Evolutionary conservation across 345 rosid genomes (phyloP), one percentile per base, ranked within the genome.

Genomic region (Raphanus raphanistrum): DNA sequence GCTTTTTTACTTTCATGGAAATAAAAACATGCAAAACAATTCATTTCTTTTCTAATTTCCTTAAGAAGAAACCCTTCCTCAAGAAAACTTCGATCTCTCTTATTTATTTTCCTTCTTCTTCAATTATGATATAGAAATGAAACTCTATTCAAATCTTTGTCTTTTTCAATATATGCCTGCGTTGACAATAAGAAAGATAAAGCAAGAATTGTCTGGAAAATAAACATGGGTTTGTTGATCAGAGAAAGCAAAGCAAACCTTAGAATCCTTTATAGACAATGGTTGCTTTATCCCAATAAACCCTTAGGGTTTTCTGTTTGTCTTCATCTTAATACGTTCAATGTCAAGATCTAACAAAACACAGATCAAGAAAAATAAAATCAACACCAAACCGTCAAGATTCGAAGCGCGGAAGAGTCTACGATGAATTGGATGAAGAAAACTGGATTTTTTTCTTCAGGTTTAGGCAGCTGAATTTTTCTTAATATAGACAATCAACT

Each of bases 11-110:
- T 87, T 57, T 84, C 95, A 1, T 86, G 85, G 35, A 86, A 80
- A 41, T 88, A 85, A 62, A 92, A 95, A 80, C 98, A 95, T 12
- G 89, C 73, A 84, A 89, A 90, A 71, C 98, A 92, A 80, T 87
- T 84, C 98, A 94, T 94, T 71, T 76, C 68, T 71, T 66, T 35
- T 68, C 3, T 52, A 17, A 38, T 66, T 29, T 35, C 25, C 25
- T 71, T 70, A 3, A 29, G 1, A 50, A 76, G 55, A 48, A 62
- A 69, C 17, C 17, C 12, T 17, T 63, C 17, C 15, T 28, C 36
- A 54, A 43, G 11, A 21, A 55, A 64, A 38, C 2, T 38, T 13
- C 1, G 26, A 77, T 45, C n/a, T 13, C 63, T 45, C 6, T 25
- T 25, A 5, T 13, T 0, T 13, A 9, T 0, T 9, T 61, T 62